phyloP scores from a whole-genome alignment of 176 grass and related monocot species.

The Thalia dealbata region DNA sequence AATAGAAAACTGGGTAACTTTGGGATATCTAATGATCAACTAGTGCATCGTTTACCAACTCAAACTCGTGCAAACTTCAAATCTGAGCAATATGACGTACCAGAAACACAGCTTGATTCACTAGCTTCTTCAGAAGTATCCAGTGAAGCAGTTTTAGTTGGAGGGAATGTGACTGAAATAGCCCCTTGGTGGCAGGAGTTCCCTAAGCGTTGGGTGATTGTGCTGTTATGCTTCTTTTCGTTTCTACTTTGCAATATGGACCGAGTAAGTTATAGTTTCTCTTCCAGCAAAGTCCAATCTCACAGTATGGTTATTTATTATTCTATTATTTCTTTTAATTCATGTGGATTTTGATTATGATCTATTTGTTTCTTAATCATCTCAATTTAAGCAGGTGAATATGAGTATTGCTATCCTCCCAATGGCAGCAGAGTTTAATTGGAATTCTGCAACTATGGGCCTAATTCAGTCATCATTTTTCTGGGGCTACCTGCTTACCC shows the following conservation, averaged over 20 bases:
- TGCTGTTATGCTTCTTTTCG: conserved; percentile 69
- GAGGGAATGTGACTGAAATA: conserved; percentile 21
- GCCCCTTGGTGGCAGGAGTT: conserved; percentile 79
- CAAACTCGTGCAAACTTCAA: conserved; percentile 52
- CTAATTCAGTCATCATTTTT: conserved; percentile 97
- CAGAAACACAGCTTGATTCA: conserved; percentile 31
- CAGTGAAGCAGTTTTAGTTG: conserved; percentile 35
- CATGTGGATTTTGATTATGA: conserved; percentile 2
- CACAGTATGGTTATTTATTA: neutral
- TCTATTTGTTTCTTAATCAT: neutral
- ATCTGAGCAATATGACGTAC: conserved; percentile 57
- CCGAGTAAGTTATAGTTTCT: conserved; percentile 41
- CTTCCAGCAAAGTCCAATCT: neutral
- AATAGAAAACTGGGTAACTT: conserved; percentile 39
- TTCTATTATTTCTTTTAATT: neutral
- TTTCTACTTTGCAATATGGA: conserved; percentile 99
- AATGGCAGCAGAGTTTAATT: conserved; percentile 73
- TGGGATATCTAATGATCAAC: conserved; percentile 19
- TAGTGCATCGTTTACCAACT: conserved; percentile 21
- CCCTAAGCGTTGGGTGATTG: conserved; percentile 64
- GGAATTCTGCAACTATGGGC: conserved; percentile 85
- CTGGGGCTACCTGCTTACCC: conserved; percentile 96
- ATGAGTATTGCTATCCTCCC: conserved; percentile 99
- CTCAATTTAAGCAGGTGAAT: conserved; percentile 48
- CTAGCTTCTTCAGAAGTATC: conserved; percentile 43